phyloP scores from a whole-genome alignment of 1,284 basidiomycete genomes.

The Moniliella sp. region DNA sequence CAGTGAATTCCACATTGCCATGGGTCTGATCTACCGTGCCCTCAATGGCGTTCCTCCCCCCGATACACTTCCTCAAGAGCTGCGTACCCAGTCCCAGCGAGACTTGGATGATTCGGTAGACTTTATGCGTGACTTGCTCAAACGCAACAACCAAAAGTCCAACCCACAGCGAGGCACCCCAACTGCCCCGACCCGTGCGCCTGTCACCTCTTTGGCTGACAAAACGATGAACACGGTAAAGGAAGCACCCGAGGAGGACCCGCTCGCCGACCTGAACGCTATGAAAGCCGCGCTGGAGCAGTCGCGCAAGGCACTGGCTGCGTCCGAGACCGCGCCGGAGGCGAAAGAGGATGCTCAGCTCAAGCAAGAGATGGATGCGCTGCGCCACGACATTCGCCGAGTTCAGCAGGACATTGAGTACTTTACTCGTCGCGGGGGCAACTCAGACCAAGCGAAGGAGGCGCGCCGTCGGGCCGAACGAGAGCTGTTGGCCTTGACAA shows the following conservation, averaged over 20 bases:
- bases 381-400: slow-evolving; percentile 63
- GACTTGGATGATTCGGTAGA: slow-evolving; percentile 79
- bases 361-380: slow-evolving; percentile 67
- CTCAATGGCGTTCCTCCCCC: slow-evolving; percentile 73
- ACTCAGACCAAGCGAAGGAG: slow-evolving; percentile 49
- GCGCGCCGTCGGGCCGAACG: slow-evolving; percentile 69
- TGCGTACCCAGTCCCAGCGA: slow-evolving; percentile 71
- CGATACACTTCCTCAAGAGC: slow-evolving; percentile 61
- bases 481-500: slow-evolving; percentile 64
- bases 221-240: too few relatives aligned
- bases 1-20: slow-evolving; percentile 91
- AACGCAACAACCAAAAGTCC: too few relatives aligned
- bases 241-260: too few relatives aligned
- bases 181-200: too few relatives aligned
- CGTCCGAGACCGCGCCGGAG: too few relatives aligned
- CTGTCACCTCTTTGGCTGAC: too few relatives aligned
- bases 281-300: too few relatives aligned
- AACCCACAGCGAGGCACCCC: too few relatives aligned
- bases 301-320: too few relatives aligned
- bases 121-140: slow-evolving; percentile 67
- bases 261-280: too few relatives aligned
- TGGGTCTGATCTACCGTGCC: slow-evolving; percentile 78
- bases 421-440: slow-evolving; percentile 53
- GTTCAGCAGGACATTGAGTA: slow-evolving; percentile 87
- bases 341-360: slow-evolving; percentile 71